These are phyloP conservation scores for Cornus controversa DNA, from an alignment of 148 eudicot species.

Conservation along the genomic window DNA sequence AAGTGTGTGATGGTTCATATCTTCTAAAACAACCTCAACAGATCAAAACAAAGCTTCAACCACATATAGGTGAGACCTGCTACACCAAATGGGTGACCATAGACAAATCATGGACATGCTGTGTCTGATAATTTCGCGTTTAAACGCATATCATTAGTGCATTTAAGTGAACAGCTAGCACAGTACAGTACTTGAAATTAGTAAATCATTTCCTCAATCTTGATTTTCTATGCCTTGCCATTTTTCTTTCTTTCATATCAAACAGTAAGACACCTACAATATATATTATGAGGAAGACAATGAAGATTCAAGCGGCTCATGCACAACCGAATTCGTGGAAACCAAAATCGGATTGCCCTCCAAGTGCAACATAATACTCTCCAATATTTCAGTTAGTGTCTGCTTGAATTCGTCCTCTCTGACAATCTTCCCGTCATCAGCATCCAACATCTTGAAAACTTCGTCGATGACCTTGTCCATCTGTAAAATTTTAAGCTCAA, in stretches of 20 bases:
- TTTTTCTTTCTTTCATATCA: neutral
- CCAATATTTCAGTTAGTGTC: conserved; percentile 61
- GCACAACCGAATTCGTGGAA: conserved; percentile 74
- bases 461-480: conserved; percentile 58
- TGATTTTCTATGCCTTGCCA: neutral
- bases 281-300: conserved; percentile 33
- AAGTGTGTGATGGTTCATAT: neutral
- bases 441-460: conserved; percentile 60
- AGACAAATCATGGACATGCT: too few species aligned
- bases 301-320: conserved; percentile 75
- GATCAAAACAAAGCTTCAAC: neutral
- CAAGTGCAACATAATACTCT: conserved; percentile 77
- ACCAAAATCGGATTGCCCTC: conserved; percentile 69
- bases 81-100: too few species aligned
- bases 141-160: neutral
- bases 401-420: conserved; percentile 93
- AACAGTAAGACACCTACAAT: neutral
- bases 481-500: conserved; percentile 25
- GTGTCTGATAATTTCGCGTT: too few species aligned
- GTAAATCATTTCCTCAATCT: neutral
- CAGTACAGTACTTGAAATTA: neutral
- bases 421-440: conserved; percentile 57
- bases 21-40: neutral
- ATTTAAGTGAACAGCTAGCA: neutral
- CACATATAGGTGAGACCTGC: too few species aligned